Conservation (phyloP, 129 eudicot genomes). For the Chrysanthemum lavandulifolium region DNA sequence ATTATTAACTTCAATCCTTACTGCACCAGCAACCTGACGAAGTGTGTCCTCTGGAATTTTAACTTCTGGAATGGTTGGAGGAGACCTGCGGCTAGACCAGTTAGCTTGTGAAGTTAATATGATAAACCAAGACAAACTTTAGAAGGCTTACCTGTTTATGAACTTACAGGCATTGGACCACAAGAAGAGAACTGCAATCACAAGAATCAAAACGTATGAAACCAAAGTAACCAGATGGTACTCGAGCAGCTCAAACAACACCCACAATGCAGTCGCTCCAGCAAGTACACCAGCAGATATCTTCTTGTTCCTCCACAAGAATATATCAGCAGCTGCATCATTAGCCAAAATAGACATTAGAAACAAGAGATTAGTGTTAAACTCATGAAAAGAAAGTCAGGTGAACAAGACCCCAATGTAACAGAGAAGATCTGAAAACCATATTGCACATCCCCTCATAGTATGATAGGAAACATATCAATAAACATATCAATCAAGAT, state of each 20-base stretch:
- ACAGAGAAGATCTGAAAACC: no score
- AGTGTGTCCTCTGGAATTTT: slow-evolving; percentile 54
- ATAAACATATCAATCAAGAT: no score
- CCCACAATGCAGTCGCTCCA: slow-evolving; percentile 70
- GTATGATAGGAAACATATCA: no score
- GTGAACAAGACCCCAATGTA: background rate
- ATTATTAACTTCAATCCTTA: slow-evolving; percentile 60
- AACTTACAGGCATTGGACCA: slow-evolving; percentile 65
- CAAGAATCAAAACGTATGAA: slow-evolving; percentile 51
- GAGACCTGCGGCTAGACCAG: slow-evolving; percentile 39
- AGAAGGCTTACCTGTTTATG: slow-evolving; percentile 55
- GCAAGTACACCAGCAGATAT: slow-evolving; percentile 65
- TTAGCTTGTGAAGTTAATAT: background rate
- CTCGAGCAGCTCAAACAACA: slow-evolving; percentile 65
- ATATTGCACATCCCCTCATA: no score
- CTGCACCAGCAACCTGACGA: slow-evolving; percentile 47
- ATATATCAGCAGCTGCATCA: slow-evolving; percentile 68
- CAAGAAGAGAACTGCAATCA: slow-evolving; percentile 55
- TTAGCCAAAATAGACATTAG: background rate
- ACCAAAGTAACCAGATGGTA: slow-evolving; percentile 64
- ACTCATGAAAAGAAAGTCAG: background rate
- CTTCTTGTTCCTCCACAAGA: slow-evolving; percentile 89
- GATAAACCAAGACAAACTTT: background rate
- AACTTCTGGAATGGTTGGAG: slow-evolving; percentile 73
- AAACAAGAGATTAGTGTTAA: background rate